Base-by-base conservation (phyloP, 176 grass and related monocot genomes). In the Bothriochloa decipiens region DNA sequence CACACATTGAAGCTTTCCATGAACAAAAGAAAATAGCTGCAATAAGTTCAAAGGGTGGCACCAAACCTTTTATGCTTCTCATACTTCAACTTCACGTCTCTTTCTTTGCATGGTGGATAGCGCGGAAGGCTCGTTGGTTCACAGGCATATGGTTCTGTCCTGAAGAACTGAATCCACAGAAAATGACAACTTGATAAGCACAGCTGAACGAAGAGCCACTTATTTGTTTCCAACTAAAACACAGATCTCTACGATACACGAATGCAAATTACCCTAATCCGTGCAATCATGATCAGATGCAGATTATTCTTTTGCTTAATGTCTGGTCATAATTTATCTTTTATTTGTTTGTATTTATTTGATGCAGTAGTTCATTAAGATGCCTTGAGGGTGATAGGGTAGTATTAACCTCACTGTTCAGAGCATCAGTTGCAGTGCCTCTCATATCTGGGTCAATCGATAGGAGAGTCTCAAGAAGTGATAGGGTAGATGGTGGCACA, bases 71-170 rank as follows among this genome's bases (percentile, higher is more conserved):
- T 91, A 55, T 84, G 76, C 88, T 86, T 93, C 79, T 91, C 81
- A 15, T 94, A 86, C 79, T 88, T 92, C 68, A 91, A 12, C 76
- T 88, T 94, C 46, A 92, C 77, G 25, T 96, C 97, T 75, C 94
- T 92, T 90, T 99, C 97, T 94, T 99, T 99, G 82, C 90, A 92
- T 1, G 93, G 97, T 25, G 97, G 93, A 84, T 91, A 94, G 32
- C 66, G 88, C 1, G 93, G 93, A 69, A 99, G 90, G 90, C 88
- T 88, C 32, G 93, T 96, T 72, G 93, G 97, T 35, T 94, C 90
- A 80, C 97, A 99, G 17, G 97, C 91, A 91, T 76, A 84, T 57
- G 97, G 97, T 81, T 96, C 94, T 69, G 93, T 94, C 52, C 84
- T 94, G 91, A 99, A 99, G 80, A 99, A 99, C 97, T 99, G 85